Evolutionary conservation across 768 basidiomycete genomes (phyloP).

Genomic region (Amanita muscaria): DNA sequence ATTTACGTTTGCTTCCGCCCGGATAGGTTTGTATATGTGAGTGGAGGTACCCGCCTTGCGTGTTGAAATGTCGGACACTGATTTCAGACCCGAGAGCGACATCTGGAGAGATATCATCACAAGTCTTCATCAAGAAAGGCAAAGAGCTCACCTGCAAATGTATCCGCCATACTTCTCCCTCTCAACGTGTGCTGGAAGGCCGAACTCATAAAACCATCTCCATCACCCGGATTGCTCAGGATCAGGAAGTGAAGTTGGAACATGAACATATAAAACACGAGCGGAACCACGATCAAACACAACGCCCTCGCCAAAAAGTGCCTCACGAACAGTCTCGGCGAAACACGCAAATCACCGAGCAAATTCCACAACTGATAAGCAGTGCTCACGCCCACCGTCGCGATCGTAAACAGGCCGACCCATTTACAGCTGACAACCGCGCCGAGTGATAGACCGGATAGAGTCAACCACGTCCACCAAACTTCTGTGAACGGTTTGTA

Average conservation of each 20-base stretch:
- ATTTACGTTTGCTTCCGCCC: constrained; percentile 74
- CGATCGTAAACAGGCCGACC: constrained; percentile 97
- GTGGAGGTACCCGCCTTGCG: constrained; percentile 98
- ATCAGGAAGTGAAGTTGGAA: constrained; percentile 93
- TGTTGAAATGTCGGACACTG: constrained; percentile 85
- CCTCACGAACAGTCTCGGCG: constrained; percentile 63
- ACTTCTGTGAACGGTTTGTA: constrained; percentile 69
- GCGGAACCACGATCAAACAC: constrained; percentile 80
- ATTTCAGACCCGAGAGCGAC: constrained; percentile 78
- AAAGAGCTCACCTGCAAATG: constrained; percentile 62
- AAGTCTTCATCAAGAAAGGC: neutral
- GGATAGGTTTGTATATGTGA: constrained; percentile 91
- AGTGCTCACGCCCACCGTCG: constrained; percentile 83
- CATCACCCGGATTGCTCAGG: constrained; percentile 85
- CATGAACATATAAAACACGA: constrained; percentile 92
- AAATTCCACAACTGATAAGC: constrained; percentile 82
- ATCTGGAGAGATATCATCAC: constrained; percentile 35
- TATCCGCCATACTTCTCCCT: constrained; percentile 87
- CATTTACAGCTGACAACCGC: constrained; percentile 94
- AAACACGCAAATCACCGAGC: constrained; percentile 76
- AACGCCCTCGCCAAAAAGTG: constrained; percentile 88
- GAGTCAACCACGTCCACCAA: constrained; percentile 91
- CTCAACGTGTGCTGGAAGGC: constrained; percentile 95
- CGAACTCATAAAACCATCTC: constrained; percentile 98
- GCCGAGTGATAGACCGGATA: constrained; percentile 85